Evolutionary conservation across 2,329 filamentous ascomycete genomes (phyloP).

Genomic region (Blumeria graminis): DNA sequence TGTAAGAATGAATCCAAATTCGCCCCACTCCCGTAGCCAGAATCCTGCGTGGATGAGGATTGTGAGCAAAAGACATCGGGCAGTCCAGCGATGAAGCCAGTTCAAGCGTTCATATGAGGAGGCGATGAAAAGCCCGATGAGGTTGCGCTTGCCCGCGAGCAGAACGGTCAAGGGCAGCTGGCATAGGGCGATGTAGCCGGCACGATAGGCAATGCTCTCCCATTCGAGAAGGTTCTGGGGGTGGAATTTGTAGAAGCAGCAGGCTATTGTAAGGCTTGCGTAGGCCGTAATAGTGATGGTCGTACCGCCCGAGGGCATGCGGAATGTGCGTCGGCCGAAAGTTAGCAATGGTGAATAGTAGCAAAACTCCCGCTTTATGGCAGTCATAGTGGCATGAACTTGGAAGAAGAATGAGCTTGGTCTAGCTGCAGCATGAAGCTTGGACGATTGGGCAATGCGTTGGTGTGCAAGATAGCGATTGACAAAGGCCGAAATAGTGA

Average conservation of each 20-base stretch:
- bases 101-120: conserved; percentile 45
- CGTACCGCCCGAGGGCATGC: conserved; percentile 3
- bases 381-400: too few species aligned
- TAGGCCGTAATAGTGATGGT: conserved; percentile 21
- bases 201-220: conserved; percentile 30
- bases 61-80: conserved; percentile 41
- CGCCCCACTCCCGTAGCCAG: conserved; percentile 9
- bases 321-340: too few species aligned
- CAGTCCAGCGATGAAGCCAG: conserved; percentile 50
- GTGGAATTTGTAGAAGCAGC: conserved; percentile 31
- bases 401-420: too few species aligned
- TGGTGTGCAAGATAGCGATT: too few species aligned
- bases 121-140: conserved; percentile 35
- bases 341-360: too few species aligned
- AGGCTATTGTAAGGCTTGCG: conserved; percentile 23
- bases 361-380: too few species aligned
- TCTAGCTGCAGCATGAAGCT: too few species aligned
- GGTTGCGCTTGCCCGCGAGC: conserved; percentile 32
- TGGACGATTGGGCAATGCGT: too few species aligned
- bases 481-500: too few species aligned
- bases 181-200: conserved; percentile 38
- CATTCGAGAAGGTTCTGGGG: conserved; percentile 23
- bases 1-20: conserved; percentile 1
- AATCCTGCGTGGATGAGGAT: conserved; percentile 19
- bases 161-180: conserved; percentile 41